Conservation (phyloP, 768 basidiomycete genomes). For the Lyophyllum atratum region DNA sequence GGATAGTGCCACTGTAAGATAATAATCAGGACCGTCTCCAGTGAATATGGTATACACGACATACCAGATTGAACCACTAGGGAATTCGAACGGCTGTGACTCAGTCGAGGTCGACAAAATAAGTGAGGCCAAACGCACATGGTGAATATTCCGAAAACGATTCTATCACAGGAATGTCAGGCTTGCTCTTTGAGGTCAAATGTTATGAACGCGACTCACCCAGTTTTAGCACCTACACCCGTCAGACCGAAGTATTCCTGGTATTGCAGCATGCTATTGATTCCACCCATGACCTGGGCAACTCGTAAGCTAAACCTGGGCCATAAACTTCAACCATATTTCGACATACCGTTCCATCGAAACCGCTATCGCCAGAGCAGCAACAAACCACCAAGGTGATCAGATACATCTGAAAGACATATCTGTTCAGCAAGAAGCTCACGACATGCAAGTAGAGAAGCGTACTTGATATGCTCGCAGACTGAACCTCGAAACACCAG, state of each 20-base stretch:
- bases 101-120: background rate
- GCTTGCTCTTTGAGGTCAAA: background rate
- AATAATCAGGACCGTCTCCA: constrained; percentile 27
- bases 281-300: constrained; percentile 50
- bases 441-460: background rate
- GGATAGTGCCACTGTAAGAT: constrained; percentile 42
- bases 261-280: constrained; percentile 52
- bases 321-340: background rate
- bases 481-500: constrained; percentile 39
- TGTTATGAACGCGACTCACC: constrained; percentile 24
- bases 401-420: constrained; percentile 39
- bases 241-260: constrained; percentile 48
- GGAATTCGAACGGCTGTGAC: background rate
- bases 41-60: constrained; percentile 19
- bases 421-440: background rate
- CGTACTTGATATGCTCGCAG: constrained; percentile 38
- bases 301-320: background rate
- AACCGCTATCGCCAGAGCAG: constrained; percentile 54
- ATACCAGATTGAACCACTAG: constrained; percentile 42
- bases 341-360: constrained; percentile 49
- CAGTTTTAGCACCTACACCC: constrained; percentile 44
- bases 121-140: constrained; percentile 31
- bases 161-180: constrained; percentile 24
- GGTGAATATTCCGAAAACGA: constrained; percentile 57
- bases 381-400: constrained; percentile 48